These are phyloP conservation scores for Penicillium paradoxum DNA, from an alignment of 495 filamentous ascomycete genomes.

Conservation along the genomic window DNA sequence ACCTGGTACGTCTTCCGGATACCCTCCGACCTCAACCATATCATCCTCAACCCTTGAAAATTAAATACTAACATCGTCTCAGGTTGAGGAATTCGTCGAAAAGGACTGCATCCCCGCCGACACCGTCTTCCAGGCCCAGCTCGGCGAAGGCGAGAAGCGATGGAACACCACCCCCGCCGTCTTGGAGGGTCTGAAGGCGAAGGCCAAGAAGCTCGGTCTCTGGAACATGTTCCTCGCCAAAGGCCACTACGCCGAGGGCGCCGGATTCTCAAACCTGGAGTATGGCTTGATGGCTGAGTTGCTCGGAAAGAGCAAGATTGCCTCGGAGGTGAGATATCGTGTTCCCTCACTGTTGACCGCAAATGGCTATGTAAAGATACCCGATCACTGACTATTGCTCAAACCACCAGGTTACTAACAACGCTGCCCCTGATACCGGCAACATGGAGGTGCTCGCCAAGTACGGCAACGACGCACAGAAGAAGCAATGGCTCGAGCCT, in stretches of 20 bases:
- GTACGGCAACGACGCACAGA: conserved; percentile 87
- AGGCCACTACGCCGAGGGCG: conserved; percentile 89
- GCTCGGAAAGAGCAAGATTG: conserved; percentile 71
- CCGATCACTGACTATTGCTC: neutral
- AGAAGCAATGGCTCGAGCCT: conserved; percentile 77
- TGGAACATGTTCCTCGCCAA: conserved; percentile 99
- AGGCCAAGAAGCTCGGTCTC: conserved; percentile 77
- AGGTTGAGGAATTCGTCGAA: conserved; percentile 94
- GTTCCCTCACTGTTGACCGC: neutral
- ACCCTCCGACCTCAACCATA: conserved; percentile 12
- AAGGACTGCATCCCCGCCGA: conserved; percentile 92
- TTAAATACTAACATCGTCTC: conserved; percentile 13
- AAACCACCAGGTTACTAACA: conserved; percentile 68
- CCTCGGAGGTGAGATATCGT: conserved; percentile 56
- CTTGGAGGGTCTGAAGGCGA: conserved; percentile 82
- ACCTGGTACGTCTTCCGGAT: conserved; percentile 43
- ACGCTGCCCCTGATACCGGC: conserved; percentile 85
- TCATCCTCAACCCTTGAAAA: neutral
- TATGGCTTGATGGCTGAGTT: conserved; percentile 92
- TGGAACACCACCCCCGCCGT: conserved; percentile 74
- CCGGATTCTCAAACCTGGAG: conserved; percentile 85
- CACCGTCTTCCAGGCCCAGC: conserved; percentile 68
- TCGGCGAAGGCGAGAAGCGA: conserved; percentile 68
- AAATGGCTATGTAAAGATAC: too few relatives aligned
- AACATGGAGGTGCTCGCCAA: conserved; percentile 97